Base-by-base conservation (phyloP, 2,329 filamentous ascomycete species). In the Scedosporium boydii region DNA sequence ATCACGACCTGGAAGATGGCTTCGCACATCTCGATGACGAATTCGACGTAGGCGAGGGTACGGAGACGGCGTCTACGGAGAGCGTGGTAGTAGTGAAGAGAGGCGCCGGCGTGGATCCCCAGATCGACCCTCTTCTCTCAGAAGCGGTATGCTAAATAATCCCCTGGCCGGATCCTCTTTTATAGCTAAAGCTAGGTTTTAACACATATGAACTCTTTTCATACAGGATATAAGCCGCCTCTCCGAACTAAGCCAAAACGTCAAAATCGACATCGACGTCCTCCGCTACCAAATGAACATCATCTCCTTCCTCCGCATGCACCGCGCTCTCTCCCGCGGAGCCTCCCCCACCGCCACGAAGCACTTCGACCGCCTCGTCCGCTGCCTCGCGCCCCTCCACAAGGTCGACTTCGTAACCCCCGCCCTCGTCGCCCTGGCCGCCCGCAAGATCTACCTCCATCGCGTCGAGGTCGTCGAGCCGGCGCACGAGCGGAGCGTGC, bases 251-350 rank as follows among this genome's bases (percentile, higher is more conserved):
- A 82, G 83, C 62, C 76, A 81, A 2, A 70, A 80, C 2, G 85
- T 89, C 14, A 82, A 80, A 48, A 78, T 92, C 27, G 89, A 87
- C 63, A 82, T 93, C 21, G 92, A 97, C 67, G 84, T 97, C 2
- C 80, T 85, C 63, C 86, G 90, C 53, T 98, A 98, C 73, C 82
- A 93, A 63, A 88, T 93, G 79, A 93, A 98, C 74, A 85, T 98
- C 44, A 78, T 93, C 59, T 85, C 92, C 3, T 97, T 96, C 71
- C 81, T 98, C 67, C 87, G 95, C 29, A 83, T 96, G 72, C 93
- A 96, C 74, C 88, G 93, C 61, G 93, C 91, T 58, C 89, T 97
- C 27, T 84, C 83, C 18, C 85, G 88, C 14, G 91, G 92, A 51
- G 83, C 96, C 59, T 88, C 90, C 12, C 88, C 93, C 0, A 76